These are phyloP conservation scores for Microascus cirrosus DNA, from an alignment of 2,329 filamentous ascomycete genomes.

Conservation along the genomic window DNA sequence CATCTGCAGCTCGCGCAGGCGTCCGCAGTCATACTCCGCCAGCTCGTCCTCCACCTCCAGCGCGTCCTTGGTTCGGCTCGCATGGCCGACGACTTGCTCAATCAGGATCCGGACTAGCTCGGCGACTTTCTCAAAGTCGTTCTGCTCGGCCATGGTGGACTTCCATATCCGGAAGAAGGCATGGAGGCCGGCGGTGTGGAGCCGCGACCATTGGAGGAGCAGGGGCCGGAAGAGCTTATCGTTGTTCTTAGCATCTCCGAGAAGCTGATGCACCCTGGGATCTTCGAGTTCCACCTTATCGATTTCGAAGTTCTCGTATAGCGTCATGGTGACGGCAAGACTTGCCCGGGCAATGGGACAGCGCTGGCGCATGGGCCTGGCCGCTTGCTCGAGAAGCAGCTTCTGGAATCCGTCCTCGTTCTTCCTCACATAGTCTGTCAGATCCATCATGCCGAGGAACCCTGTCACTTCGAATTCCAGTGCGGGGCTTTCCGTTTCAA, in stretches of 20 bases:
- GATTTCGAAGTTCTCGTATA: conserved; percentile 94
- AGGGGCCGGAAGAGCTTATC: conserved; percentile 81
- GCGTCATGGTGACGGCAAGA: conserved; percentile 71
- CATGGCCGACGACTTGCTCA: conserved; percentile 78
- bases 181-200: conserved; percentile 77
- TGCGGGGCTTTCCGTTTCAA: conserved; percentile 79
- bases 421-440: conserved; percentile 86
- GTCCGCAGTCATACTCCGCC: conserved; percentile 66
- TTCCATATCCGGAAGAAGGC: conserved; percentile 92
- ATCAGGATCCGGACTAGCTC: conserved; percentile 84
- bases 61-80: conserved; percentile 71
- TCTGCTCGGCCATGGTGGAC: conserved; percentile 68
- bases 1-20: conserved; percentile 83
- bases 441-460: conserved; percentile 93
- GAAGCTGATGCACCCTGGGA: conserved; percentile 58
- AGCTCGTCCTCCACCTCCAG: conserved; percentile 84
- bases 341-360: conserved; percentile 84
- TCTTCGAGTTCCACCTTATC: conserved; percentile 76
- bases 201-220: conserved; percentile 81
- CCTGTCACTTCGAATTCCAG: conserved; percentile 78
- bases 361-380: conserved; percentile 56
- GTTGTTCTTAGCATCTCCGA: conserved; percentile 67
- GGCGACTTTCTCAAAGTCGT: conserved; percentile 87
- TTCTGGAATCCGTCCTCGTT: conserved; percentile 91
- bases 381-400: conserved; percentile 78